Base-by-base conservation (phyloP, 2,329 filamentous ascomycete genomes). In the Colletotrichum godetiae region DNA sequence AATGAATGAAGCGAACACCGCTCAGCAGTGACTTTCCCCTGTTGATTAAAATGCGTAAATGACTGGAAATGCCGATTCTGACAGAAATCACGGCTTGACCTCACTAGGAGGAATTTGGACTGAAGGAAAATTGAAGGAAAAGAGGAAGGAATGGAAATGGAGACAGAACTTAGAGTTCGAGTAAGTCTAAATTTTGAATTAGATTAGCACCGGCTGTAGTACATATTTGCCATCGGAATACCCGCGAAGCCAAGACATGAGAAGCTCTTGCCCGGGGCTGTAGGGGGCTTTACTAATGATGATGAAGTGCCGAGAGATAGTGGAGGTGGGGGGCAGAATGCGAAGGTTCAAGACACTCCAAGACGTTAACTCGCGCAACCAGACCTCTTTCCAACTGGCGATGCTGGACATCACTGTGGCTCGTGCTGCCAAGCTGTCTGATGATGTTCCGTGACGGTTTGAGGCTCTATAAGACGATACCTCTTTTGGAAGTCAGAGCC, bases 361-460 rank as follows among this genome's bases (percentile, higher is more conserved):
- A 27, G 6, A 64, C 10, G 55, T n/a, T 29, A 15, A 65, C 19
- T 22, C 24, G 33, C 12, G 60, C 46, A 35, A 24, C 42, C 69
- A 59, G 59, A 69, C 59, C 52, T 60, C 49, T 42, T 49, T 3
- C 55, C 22, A 8, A 33, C 12, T 19, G 66, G 42, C 5, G 31
- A 59, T 29, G 66, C 66, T 60, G 31, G 46, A 46, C 65, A 33
- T 60, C 42, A 29, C 27, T 55, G 12, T 55, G 53, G 69, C 53
- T 68, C 65, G 31, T 61, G 66, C 42, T 37, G 67, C 71, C 67
- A 73, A 70, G 67, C 15, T 66, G 71, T 73, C 71, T 73, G 71
- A 61, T 57, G 35, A n/a, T 73, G 71, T 73, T 73, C 71, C 71
- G 71, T 61, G 67, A 73, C 31, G 56, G 71, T 73, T 73, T 73